Percentiles rank a stretch among this genome's conserved stretches.
These are phyloP conservation scores for Thinopyrum elongatum DNA, from an alignment of 176 grass and related monocot species.

Conservation along the genomic window DNA sequence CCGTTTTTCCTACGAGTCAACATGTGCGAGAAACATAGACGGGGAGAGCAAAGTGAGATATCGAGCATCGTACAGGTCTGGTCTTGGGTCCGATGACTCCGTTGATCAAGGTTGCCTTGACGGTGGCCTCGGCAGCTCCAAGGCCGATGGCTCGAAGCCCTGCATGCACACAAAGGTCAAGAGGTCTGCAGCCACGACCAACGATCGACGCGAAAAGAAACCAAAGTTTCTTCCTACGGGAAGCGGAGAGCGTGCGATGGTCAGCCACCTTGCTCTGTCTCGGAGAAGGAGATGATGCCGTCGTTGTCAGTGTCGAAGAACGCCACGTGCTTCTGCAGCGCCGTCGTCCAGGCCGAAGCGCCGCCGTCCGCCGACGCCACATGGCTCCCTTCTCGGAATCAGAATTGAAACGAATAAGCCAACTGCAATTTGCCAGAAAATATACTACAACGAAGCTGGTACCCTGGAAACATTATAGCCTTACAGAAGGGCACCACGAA, in stretches of 20 bases:
- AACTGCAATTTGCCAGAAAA: background rate
- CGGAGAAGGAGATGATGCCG: conserved; percentile 60
- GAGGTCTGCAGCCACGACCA: background rate
- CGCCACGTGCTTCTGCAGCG: conserved; percentile 65
- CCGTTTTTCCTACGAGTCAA: too few species aligned
- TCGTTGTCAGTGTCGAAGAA: conserved; percentile 78
- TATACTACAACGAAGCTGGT: background rate
- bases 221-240: background rate
- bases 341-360: conserved; percentile 22
- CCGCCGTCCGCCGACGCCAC: background rate
- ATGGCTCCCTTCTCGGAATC: background rate
- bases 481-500: conserved; percentile 5
- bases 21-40: background rate
- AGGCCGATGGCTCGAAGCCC: conserved; percentile 37
- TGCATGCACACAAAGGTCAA: background rate
- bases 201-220: background rate
- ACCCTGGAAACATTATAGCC: background rate
- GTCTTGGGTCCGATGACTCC: conserved; percentile 42
- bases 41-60: background rate
- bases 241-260: background rate
- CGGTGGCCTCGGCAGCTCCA: background rate
- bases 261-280: conserved; percentile 56
- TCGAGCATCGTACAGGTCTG: conserved; percentile 13
- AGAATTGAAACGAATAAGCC: background rate
- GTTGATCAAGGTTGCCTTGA: conserved; percentile 36